Evolutionary conservation across 2,329 filamentous ascomycete genomes (phyloP), one percentile per base, ranked within the genome.

Genomic region (Botryotinia convoluta): DNA sequence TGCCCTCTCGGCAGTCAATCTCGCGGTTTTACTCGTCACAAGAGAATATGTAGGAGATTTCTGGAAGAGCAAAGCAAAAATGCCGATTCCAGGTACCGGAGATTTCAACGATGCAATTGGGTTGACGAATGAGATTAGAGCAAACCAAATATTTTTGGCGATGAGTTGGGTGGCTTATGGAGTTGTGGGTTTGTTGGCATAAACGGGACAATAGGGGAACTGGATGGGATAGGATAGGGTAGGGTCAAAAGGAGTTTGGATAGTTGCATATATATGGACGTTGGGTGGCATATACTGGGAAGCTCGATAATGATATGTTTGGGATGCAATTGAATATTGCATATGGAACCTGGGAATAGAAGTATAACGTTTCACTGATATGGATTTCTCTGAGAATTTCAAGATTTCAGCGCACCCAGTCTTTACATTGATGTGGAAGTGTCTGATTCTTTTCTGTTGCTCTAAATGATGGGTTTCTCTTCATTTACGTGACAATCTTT

Each of bases 31-130:
- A 2, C n/a, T 72, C 0, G 37, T 26, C 1, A 54, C 60, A 37
- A 35, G 69, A 14, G 37, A 72, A 57, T 72, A 72, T 14, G 69
- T 72, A 5, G 69, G 69, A 14, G 60, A 45, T 54, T 72, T 72
- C 22, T 72, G 69, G 69, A 72, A 67, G 45, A 2, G 44, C 8
- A 72, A 72, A 20, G 14, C 60, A 12, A 72, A 72, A 37, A 3
- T 67, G 35, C 69, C 69, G 10, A 42, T 72, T 32, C 69, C 69
- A 0, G 69, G 69, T 18, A 57, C 59, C 1, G 69, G 69, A 0
- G 37, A 72, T 37, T 65, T 65, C 14, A 65, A 72, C 35, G 69
- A 72, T 45, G 60, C 69, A 37, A 65, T 72, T 39, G 69, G 69
- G 9, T 72, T 72, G 60, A 72, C 69, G 37, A 65, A 42, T 48